A percentile compares a stretch with the other conserved stretches of the same genome.
phyloP scores from a whole-genome alignment of 306 rosid species.

The Astragalus glycyphyllos region DNA sequence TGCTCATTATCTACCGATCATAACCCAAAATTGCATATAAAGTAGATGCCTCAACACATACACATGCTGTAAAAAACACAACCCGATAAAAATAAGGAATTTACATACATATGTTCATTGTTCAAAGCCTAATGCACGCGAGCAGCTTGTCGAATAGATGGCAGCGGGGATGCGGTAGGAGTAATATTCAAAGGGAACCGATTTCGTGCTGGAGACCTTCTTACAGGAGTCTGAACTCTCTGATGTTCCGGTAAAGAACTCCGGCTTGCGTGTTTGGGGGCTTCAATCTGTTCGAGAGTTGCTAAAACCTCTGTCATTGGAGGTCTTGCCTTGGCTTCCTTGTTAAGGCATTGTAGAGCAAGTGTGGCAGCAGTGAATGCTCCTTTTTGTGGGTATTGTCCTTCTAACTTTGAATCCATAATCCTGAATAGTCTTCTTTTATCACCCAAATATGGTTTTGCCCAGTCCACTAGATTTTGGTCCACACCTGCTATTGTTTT shows the following conservation, averaged over 20 bases:
- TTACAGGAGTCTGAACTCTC: constrained; percentile 37
- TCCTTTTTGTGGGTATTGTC: constrained; percentile 86
- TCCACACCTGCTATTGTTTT: constrained; percentile 65
- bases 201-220: constrained; percentile 59
- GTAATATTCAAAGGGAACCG: constrained; percentile 55
- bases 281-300: constrained; percentile 66
- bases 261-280: constrained; percentile 59
- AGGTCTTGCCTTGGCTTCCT: constrained; percentile 86
- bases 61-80: constrained; percentile 42
- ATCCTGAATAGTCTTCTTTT: constrained; percentile 78
- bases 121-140: constrained; percentile 38
- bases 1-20: background rate
- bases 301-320: constrained; percentile 74
- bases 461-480: constrained; percentile 90
- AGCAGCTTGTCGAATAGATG: constrained; percentile 59
- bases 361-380: constrained; percentile 79
- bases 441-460: constrained; percentile 78
- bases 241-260: constrained; percentile 54
- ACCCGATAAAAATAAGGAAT: constrained; percentile 42
- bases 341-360: constrained; percentile 73
- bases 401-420: constrained; percentile 91
- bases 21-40: constrained; percentile 46
- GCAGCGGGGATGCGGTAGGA: constrained; percentile 68
- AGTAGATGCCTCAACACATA: constrained; percentile 46
- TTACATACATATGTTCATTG: constrained; percentile 42